phyloP scores from a whole-genome alignment of 1,284 basidiomycete genomes.

The Athelia sp. region DNA sequence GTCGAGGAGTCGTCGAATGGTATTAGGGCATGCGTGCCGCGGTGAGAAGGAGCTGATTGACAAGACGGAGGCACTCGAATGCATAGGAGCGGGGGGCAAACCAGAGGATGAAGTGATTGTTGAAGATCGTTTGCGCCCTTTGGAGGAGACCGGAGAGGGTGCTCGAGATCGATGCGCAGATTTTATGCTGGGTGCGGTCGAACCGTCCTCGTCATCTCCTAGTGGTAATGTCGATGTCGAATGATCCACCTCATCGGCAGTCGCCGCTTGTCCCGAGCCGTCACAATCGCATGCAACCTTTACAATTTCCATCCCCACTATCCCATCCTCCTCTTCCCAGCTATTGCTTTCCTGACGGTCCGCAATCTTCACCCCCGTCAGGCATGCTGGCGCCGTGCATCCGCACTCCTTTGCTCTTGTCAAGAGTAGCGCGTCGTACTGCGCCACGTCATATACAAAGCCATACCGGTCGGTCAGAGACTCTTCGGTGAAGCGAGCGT shows the following conservation, averaged over 20 bases:
- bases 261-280: conserved; percentile 23
- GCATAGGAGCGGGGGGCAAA: conserved; percentile 17
- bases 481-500: conserved; percentile 51
- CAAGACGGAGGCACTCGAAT: conserved; percentile 46
- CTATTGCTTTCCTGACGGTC: conserved; percentile 74
- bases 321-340: conserved; percentile 52
- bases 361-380: conserved; percentile 84
- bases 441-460: conserved; percentile 86
- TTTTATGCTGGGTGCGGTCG: conserved; percentile 6
- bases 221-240: too few relatives aligned
- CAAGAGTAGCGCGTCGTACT: conserved; percentile 77
- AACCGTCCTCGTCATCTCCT: conserved; percentile 11
- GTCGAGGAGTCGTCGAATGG: conserved; percentile 72
- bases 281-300: conserved; percentile 58
- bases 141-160: conserved; percentile 49
- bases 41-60: conserved; percentile 55
- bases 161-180: conserved; percentile 22
- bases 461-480: conserved; percentile 91
- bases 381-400: conserved; percentile 74
- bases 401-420: conserved; percentile 69
- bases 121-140: conserved; percentile 40
- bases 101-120: conserved; percentile 25
- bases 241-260: too few relatives aligned
- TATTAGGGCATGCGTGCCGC: conserved; percentile 68
- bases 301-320: conserved; percentile 48